Conservation (phyloP, 2,329 filamentous ascomycete species). For the Aspergillus sp. region DNA sequence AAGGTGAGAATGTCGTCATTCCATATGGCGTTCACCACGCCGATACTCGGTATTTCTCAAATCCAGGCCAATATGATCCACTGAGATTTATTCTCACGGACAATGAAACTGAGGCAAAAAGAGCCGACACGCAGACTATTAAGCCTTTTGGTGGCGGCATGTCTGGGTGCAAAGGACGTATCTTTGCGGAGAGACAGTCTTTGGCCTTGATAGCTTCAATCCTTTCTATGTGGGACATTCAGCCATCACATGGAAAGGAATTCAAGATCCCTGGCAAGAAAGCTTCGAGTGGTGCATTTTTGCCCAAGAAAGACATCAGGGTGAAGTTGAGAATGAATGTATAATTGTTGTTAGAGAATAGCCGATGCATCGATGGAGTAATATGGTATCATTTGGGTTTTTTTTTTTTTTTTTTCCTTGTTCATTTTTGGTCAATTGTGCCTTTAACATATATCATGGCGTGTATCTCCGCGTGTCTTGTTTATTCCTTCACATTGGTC, state of each 20-base stretch:
- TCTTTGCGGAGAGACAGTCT: slow-evolving; percentile 48
- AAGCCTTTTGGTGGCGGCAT: slow-evolving; percentile 47
- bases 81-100: slow-evolving; percentile 43
- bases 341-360: slow-evolving; percentile 6
- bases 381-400: too few relatives aligned
- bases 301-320: slow-evolving; percentile 48
- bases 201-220: slow-evolving; percentile 50
- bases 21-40: slow-evolving; percentile 42
- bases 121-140: slow-evolving; percentile 37
- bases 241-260: slow-evolving; percentile 37
- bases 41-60: slow-evolving; percentile 36
- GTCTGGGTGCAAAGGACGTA: slow-evolving; percentile 47
- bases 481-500: too few relatives aligned
- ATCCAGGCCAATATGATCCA: slow-evolving; percentile 41
- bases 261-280: slow-evolving; percentile 50
- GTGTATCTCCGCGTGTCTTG: not conserved
- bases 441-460: not conserved
- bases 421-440: not conserved
- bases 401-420: too few relatives aligned
- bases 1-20: slow-evolving; percentile 40
- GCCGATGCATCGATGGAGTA: too few relatives aligned
- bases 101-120: slow-evolving; percentile 29
- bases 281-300: slow-evolving; percentile 46
- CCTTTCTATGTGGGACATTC: slow-evolving; percentile 53
- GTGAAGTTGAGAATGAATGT: slow-evolving; percentile 48